phyloP scores from a whole-genome alignment of 116 monocot species.

The Papilionanthe hybrid region DNA sequence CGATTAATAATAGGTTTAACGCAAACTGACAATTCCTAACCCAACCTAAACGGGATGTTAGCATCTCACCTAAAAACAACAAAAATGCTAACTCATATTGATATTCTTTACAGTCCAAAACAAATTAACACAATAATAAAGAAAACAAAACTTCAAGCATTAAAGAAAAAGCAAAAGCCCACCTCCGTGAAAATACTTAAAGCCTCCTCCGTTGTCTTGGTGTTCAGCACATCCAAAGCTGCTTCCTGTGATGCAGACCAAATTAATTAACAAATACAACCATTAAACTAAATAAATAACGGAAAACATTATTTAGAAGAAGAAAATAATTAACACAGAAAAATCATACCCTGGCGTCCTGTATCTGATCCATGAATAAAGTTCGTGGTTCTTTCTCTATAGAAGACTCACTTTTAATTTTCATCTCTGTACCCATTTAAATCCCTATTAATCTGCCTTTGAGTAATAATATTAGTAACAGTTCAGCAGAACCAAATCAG shows the following conservation, averaged over 20 bases:
- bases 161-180: not conserved
- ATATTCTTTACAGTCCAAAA: too few relatives aligned
- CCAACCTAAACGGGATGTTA: too few relatives aligned
- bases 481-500: too few relatives aligned
- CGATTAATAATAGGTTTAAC: too few relatives aligned
- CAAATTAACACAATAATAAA: too few relatives aligned
- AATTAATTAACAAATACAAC: not conserved
- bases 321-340: too few relatives aligned
- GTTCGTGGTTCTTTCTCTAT: slow-evolving; percentile 24
- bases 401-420: slow-evolving; percentile 13
- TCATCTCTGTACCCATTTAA: not conserved
- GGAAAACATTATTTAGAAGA: too few relatives aligned
- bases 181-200: slow-evolving; percentile 51
- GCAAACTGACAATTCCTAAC: too few relatives aligned
- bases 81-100: too few relatives aligned
- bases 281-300: not conserved
- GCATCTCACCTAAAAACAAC: too few relatives aligned
- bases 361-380: slow-evolving; percentile 12
- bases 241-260: slow-evolving; percentile 24
- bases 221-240: slow-evolving; percentile 39
- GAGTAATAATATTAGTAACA: too few relatives aligned
- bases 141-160: not conserved
- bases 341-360: slow-evolving; percentile 20
- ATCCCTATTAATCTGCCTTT: too few relatives aligned
- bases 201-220: slow-evolving; percentile 41